phyloP scores from a whole-genome alignment of 495 filamentous ascomycete genomes.

The Talaromyces thailandensis region DNA sequence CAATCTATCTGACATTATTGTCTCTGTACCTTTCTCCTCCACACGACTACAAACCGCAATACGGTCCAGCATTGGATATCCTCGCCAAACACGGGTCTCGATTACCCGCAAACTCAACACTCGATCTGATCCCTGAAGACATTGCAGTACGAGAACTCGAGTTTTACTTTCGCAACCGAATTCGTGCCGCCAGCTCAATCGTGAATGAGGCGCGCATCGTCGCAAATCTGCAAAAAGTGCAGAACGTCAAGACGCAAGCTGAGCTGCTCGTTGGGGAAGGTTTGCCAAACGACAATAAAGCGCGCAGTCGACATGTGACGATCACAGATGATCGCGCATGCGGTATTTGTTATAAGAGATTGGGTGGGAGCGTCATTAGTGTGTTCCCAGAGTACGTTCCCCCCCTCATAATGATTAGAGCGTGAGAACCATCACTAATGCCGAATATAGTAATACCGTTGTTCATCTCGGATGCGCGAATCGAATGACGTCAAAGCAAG shows the following conservation, averaged over 20 bases:
- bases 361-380: conserved; percentile 82
- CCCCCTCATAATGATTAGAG: neutral
- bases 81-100: conserved; percentile 87
- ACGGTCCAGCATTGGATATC: conserved; percentile 72
- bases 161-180: conserved; percentile 84
- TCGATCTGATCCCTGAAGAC: conserved; percentile 73
- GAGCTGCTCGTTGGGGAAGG: conserved; percentile 59
- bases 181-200: conserved; percentile 74
- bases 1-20: conserved; percentile 85
- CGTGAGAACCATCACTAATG: neutral
- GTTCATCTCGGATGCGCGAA: conserved; percentile 79
- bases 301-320: conserved; percentile 63
- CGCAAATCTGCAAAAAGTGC: conserved; percentile 61
- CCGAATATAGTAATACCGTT: conserved; percentile 44
- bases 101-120: conserved; percentile 74
- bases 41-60: conserved; percentile 60
- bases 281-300: conserved; percentile 33
- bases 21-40: conserved; percentile 86
- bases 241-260: conserved; percentile 62
- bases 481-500: conserved; percentile 21
- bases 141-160: conserved; percentile 74
- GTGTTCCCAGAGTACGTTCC: conserved; percentile 56
- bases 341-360: conserved; percentile 81
- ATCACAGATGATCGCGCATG: conserved; percentile 83
- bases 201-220: conserved; percentile 73